These are phyloP conservation scores for Forsythia suspensa DNA, from an alignment of 257 asterid species.

Conservation along the genomic window DNA sequence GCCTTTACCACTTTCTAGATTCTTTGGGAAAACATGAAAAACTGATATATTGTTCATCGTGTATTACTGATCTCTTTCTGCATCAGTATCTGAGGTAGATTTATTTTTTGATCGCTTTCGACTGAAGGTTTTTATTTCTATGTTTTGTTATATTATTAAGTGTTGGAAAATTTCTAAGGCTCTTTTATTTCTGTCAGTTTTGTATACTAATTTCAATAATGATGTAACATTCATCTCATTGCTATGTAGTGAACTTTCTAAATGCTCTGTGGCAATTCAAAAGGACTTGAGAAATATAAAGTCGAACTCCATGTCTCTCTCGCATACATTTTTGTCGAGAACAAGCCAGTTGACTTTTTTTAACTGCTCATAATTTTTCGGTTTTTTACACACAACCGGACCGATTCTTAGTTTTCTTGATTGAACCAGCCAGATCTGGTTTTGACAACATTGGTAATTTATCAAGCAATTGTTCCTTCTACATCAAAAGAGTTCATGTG, in stretches of 20 bases:
- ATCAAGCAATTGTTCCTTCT: too few relatives aligned
- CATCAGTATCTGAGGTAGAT: not conserved
- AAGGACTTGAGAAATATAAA: not conserved
- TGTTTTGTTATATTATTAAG: conserved; percentile 11
- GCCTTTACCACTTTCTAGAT: conserved; percentile 85
- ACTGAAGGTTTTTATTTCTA: conserved; percentile 11
- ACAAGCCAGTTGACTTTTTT: too few relatives aligned
- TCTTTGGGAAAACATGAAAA: conserved; percentile 66
- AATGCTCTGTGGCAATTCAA: not conserved
- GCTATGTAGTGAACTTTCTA: not conserved
- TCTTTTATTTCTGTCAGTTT: not conserved
- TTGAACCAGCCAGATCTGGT: too few relatives aligned
- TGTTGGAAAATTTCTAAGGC: not conserved
- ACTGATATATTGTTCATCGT: conserved; percentile 28
- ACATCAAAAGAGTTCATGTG: too few relatives aligned
- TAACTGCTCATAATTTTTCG: too few relatives aligned
- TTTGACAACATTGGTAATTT: too few relatives aligned
- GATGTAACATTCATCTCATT: not conserved
- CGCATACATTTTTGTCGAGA: too few relatives aligned
- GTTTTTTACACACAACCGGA: too few relatives aligned
- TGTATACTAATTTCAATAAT: not conserved
- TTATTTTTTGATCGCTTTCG: not conserved
- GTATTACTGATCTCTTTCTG: conserved; percentile 6
- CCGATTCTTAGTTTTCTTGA: too few relatives aligned
- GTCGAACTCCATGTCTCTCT: too few relatives aligned